Conservation (phyloP, 192 early-diverging fungal genomes). For the Dispira parvispora region DNA sequence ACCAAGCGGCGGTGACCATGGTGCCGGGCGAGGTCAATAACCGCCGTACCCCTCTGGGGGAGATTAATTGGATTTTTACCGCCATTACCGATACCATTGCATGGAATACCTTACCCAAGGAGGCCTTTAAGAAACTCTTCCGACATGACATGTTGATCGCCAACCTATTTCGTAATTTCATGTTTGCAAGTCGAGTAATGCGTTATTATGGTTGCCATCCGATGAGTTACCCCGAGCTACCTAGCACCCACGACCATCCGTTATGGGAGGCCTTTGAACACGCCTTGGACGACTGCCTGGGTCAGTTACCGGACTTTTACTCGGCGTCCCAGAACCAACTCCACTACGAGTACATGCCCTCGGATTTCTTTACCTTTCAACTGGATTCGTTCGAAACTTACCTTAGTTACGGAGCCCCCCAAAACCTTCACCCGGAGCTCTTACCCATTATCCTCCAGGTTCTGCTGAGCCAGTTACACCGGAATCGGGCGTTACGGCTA, state of each 20-base stretch:
- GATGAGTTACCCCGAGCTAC: conserved; percentile 67
- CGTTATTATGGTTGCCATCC: conserved; percentile 86
- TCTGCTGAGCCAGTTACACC: conserved; percentile 83
- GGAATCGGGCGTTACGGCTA: conserved; percentile 77
- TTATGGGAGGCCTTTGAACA: conserved; percentile 94
- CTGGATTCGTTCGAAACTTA: conserved; percentile 95
- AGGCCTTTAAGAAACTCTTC: conserved; percentile 81
- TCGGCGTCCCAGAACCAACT: conserved; percentile 11
- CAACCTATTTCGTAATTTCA: conserved; percentile 85
- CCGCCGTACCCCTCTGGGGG: conserved; percentile 84
- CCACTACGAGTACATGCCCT: conserved; percentile 22
- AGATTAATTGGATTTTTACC: conserved; percentile 98
- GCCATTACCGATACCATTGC: conserved; percentile 98
- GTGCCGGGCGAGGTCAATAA: conserved; percentile 82
- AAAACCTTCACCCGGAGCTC: conserved; percentile 54
- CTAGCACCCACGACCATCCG: conserved; percentile 83
- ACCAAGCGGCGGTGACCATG: conserved; percentile 56
- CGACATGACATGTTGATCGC: conserved; percentile 89
- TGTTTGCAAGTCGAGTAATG: conserved; percentile 93
- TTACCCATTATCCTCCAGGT: conserved; percentile 95
- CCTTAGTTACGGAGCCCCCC: conserved; percentile 49
- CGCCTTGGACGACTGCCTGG: conserved; percentile 82
- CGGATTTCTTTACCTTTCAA: conserved; percentile 91
- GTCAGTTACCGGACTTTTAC: conserved; percentile 74
- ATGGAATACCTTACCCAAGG: conserved; percentile 80